phyloP scores from a whole-genome alignment of 2,329 filamentous ascomycete genomes.

The Phaeosphaeria sp. region DNA sequence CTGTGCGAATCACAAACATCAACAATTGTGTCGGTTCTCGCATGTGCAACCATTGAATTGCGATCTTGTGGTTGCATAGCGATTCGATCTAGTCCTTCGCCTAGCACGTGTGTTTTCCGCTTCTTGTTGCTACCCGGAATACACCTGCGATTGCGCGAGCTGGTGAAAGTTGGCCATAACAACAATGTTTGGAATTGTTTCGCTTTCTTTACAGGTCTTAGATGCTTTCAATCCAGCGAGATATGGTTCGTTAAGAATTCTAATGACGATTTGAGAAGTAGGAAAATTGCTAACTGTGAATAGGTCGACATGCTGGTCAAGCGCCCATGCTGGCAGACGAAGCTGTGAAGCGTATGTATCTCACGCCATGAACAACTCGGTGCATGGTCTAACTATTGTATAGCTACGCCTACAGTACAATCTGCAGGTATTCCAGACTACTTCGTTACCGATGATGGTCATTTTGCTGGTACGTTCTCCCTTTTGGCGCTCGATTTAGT shows the following conservation, averaged over 20 bases:
- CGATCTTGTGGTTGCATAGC: neutral
- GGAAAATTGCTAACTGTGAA: neutral
- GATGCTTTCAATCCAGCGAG: constrained; percentile 22
- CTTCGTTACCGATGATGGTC: constrained; percentile 40
- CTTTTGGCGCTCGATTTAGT: neutral
- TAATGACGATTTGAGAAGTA: neutral
- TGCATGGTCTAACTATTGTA: constrained; percentile 6
- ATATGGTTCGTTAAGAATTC: constrained; percentile 21
- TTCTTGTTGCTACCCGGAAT: neutral
- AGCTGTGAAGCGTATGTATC: constrained; percentile 29
- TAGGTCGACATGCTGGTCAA: constrained; percentile 19
- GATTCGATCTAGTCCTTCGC: neutral
- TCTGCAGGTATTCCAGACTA: constrained; percentile 39
- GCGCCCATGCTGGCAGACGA: constrained; percentile 21
- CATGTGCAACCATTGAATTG: neutral
- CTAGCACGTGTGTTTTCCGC: neutral
- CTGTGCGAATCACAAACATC: constrained; percentile 3
- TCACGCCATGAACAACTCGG: neutral
- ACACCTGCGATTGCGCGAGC: no score
- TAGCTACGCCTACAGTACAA: constrained; percentile 29
- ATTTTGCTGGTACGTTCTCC: constrained; percentile 32
- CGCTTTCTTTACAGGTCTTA: constrained; percentile 34
- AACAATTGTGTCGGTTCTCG: neutral
- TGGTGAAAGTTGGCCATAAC: no score
- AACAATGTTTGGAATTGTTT: constrained; percentile 32